Percentiles rank a stretch among this genome's conserved stretches.
Evolutionary conservation across 208 protist genomes (phyloP).

Genomic region (Wallacemonas sp.): DNA sequence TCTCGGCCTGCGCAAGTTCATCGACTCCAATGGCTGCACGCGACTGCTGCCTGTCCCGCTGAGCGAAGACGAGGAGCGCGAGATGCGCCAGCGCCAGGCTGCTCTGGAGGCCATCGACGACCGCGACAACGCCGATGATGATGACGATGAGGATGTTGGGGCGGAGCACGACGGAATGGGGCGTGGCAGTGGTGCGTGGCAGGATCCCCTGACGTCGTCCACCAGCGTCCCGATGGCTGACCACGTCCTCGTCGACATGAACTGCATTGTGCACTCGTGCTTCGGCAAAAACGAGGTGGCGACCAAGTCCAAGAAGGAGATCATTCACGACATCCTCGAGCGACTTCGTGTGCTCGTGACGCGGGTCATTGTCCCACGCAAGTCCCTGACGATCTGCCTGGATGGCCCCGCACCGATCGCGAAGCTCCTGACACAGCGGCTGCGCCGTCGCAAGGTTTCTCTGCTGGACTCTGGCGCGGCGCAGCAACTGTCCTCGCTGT

Average conservation of each 20-base stretch:
- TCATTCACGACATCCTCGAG: constrained; percentile 79
- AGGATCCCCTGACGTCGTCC: constrained; percentile 15
- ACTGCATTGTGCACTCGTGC: constrained; percentile 85
- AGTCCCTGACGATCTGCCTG: constrained; percentile 77
- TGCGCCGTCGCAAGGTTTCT: constrained; percentile 67
- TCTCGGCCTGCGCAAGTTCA: constrained; percentile 82
- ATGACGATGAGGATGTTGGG: constrained; percentile 1
- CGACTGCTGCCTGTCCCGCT: constrained; percentile 57
- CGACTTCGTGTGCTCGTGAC: constrained; percentile 69
- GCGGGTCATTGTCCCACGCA: constrained; percentile 51
- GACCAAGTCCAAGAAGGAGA: constrained; percentile 47
- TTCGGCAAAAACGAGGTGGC: constrained; percentile 35
- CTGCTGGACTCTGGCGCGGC: constrained; percentile 44
- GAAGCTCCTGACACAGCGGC: constrained; percentile 83
- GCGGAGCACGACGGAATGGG: neutral
- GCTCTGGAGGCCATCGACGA: constrained; percentile 16
- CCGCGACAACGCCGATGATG: constrained; percentile 4
- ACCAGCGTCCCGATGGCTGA: constrained; percentile 34
- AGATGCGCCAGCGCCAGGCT: constrained; percentile 24
- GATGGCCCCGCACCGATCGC: constrained; percentile 81
- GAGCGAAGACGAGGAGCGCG: constrained; percentile 50
- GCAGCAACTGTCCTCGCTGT: constrained; percentile 62
- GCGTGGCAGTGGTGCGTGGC: neutral
- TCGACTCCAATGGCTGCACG: constrained; percentile 73
- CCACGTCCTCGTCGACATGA: constrained; percentile 86